Evolutionary conservation across 1,284 basidiomycete genomes (phyloP).

Genomic region (Papiliotrema fonsecae): DNA sequence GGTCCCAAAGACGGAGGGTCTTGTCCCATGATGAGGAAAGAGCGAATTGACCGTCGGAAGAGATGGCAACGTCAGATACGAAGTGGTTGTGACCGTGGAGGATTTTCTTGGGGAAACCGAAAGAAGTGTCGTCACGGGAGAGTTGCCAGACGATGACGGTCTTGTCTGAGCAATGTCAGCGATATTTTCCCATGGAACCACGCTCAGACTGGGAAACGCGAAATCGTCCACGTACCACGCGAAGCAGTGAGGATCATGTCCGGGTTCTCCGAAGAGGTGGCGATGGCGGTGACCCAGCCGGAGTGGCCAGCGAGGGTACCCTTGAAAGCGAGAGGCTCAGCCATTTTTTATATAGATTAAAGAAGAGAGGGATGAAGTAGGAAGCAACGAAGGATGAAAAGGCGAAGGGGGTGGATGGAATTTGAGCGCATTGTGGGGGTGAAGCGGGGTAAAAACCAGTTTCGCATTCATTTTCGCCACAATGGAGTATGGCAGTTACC

Average conservation of each 20-base stretch:
- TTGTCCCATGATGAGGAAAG: slow-evolving; percentile 99
- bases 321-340: slow-evolving; percentile 84
- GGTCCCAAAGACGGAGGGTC: slow-evolving; percentile 98
- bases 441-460: slow-evolving; percentile 1
- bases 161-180: slow-evolving; percentile 67
- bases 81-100: slow-evolving; percentile 99
- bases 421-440: slow-evolving; percentile 1
- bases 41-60: slow-evolving; percentile 98
- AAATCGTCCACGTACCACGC: slow-evolving; percentile 62
- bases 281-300: slow-evolving; percentile 94
- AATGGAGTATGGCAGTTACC: not conserved
- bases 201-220: not conserved
- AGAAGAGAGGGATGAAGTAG: not conserved
- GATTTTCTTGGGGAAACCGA: slow-evolving; percentile 94
- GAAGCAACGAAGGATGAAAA: not conserved
- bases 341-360: slow-evolving; percentile 54
- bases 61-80: slow-evolving; percentile 98
- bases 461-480: not conserved
- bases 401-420: not conserved
- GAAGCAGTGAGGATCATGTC: slow-evolving; percentile 97
- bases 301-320: slow-evolving; percentile 92
- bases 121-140: slow-evolving; percentile 83
- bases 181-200: not conserved
- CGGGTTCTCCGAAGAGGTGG: slow-evolving; percentile 92
- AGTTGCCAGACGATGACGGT: slow-evolving; percentile 99